Evolutionary conservation across 345 rosid species (phyloP).

Genomic region (Gossypium anomalum): DNA sequence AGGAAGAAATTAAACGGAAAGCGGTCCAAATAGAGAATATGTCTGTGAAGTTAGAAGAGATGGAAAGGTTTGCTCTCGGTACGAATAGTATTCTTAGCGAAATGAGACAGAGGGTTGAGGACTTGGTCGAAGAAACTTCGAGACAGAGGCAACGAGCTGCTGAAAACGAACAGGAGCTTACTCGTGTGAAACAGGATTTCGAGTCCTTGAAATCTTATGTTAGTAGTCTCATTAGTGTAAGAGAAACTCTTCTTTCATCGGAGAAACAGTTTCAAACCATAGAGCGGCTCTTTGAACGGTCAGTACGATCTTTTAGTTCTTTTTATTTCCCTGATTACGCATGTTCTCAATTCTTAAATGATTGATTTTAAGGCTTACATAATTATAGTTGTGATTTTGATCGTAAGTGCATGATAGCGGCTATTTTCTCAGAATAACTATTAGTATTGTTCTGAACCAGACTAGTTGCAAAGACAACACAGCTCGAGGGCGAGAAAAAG

Average conservation of each 20-base stretch:
- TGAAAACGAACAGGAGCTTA: conserved; percentile 89
- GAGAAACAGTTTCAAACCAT: conserved; percentile 75
- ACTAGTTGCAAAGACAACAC: conserved; percentile 77
- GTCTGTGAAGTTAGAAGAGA: conserved; percentile 70
- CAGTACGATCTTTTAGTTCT: conserved; percentile 27
- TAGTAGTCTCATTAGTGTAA: conserved; percentile 60
- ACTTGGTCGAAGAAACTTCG: conserved; percentile 78
- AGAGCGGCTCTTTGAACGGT: conserved; percentile 83
- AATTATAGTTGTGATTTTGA: neutral
- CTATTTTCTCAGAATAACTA: neutral
- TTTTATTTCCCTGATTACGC: conserved; percentile 9
- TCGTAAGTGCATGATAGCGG: neutral
- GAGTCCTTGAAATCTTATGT: conserved; percentile 83
- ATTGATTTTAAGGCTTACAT: neutral
- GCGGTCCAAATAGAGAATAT: conserved; percentile 59
- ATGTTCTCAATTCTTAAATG: neutral
- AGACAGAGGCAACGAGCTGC: conserved; percentile 67
- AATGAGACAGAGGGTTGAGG: conserved; percentile 70
- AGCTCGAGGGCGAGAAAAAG: conserved; percentile 78
- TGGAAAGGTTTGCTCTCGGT: conserved; percentile 62
- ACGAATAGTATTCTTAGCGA: conserved; percentile 65
- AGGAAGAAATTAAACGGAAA: conserved; percentile 69
- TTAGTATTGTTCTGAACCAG: conserved; percentile 32
- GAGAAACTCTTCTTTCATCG: conserved; percentile 80
- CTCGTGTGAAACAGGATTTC: conserved; percentile 76